Conservation (phyloP, 768 basidiomycete species). For the Termitomyces sp. region DNA sequence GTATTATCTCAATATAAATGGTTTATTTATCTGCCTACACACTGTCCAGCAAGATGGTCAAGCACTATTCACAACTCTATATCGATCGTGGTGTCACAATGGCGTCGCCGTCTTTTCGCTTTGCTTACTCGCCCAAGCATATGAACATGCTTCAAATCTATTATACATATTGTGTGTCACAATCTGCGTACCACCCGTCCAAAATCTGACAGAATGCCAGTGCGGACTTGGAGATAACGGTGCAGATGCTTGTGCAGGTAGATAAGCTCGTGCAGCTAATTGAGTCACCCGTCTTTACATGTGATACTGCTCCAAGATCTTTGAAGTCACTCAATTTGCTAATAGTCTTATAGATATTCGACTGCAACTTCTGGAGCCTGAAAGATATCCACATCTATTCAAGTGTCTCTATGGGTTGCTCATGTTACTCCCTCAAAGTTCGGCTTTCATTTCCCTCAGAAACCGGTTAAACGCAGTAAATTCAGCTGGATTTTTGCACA, state of each 20-base stretch:
- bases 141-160: slow-evolving; percentile 96
- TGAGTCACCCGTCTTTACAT: slow-evolving; percentile 97
- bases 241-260: slow-evolving; percentile 89
- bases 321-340: neutral
- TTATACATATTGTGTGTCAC: slow-evolving; percentile 81
- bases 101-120: slow-evolving; percentile 95
- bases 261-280: slow-evolving; percentile 98
- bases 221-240: slow-evolving; percentile 95
- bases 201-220: slow-evolving; percentile 31
- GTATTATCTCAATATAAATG: neutral
- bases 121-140: slow-evolving; percentile 95
- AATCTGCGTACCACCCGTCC: neutral
- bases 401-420: slow-evolving; percentile 96
- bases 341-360: slow-evolving; percentile 54
- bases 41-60: slow-evolving; percentile 85
- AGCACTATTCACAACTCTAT: slow-evolving; percentile 87
- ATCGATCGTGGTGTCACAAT: slow-evolving; percentile 98
- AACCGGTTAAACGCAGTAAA: slow-evolving; percentile 95
- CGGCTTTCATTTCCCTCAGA: slow-evolving; percentile 89
- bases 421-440: slow-evolving; percentile 96
- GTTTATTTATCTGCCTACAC: neutral
- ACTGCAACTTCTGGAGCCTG: slow-evolving; percentile 92
- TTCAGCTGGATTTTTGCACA: slow-evolving; percentile 89
- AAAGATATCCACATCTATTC: slow-evolving; percentile 92
- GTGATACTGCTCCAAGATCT: slow-evolving; percentile 35